Base-by-base conservation (phyloP, 2,329 filamentous ascomycete species). In the Clathrospora elynae region DNA sequence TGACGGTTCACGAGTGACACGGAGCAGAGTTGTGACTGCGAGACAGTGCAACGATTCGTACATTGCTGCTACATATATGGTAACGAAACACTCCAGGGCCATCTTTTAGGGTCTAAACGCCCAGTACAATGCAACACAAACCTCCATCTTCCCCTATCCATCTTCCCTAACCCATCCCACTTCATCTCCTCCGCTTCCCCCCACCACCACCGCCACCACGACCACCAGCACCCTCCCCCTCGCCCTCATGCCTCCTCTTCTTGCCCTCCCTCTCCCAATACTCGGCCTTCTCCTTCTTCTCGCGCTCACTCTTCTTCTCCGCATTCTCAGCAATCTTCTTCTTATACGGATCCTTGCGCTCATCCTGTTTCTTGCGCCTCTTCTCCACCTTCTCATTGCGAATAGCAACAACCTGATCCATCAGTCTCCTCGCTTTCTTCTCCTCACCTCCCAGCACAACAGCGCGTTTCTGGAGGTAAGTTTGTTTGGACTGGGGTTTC, bases 391-490 rank as follows among this genome's bases (percentile, higher is more conserved):
- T 93, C 65, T 97, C 93, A 64, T 95, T 96, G 56, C 90, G 78
- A 63, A 99, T 77, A 11, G 91, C 92, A 64, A 88, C 87, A 37
- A 99, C 81, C 78, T 96, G 93, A 75, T 95, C 88, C 84, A 99
- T 86, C 54, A 99, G 76, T 58, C 90, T 85, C 20, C 93, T 79
- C 4, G 90, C 90, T 70, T 86, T 87, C 78, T 87, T 90, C 79
- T 99, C 93, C 71, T 97, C 92, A 29, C 70, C 72, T 17, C 85
- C 85, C 9, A 86, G 79, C 19, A 97, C 90, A n/a, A 97, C 90
- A 10, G 92, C 93, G 7, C 93, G 87, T 76, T 96, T 96, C 76
- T 95, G 90, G 78, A 95, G 79, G 71, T 99, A 99, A 14, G 91
- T 96, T 64, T 85, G 74, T 61, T 84, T 85, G 69, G 82, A 84